Conservation (phyloP, 176 grass and related monocot species). For the Panicum miliaceum region DNA sequence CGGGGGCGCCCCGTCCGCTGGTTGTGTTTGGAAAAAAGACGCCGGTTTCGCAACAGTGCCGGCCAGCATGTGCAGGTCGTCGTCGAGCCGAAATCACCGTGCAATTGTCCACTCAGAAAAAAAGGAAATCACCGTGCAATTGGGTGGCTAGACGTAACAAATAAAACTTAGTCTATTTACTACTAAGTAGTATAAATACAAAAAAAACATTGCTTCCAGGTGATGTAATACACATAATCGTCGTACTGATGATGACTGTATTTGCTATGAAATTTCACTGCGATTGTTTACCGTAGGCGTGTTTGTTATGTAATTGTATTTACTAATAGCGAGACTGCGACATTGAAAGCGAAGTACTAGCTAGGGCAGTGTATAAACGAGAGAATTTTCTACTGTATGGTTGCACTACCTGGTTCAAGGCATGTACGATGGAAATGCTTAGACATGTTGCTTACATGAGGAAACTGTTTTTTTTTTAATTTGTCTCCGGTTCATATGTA, state of each 20-base stretch:
- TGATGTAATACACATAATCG: too few relatives aligned
- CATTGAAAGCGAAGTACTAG: background rate
- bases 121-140: too few relatives aligned
- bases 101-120: background rate
- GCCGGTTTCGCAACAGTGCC: slow-evolving; percentile 2
- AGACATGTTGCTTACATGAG: too few relatives aligned
- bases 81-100: background rate
- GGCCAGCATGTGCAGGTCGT: background rate
- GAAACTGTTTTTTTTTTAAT: too few relatives aligned
- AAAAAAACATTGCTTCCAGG: too few relatives aligned
- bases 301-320: background rate
- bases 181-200: too few relatives aligned
- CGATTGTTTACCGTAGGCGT: background rate
- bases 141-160: background rate
- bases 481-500: too few relatives aligned
- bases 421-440: too few relatives aligned
- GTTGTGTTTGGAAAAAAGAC: background rate
- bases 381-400: background rate
- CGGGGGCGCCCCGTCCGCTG: background rate
- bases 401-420: background rate
- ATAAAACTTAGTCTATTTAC: too few relatives aligned
- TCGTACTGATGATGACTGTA: background rate
- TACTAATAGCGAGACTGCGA: background rate
- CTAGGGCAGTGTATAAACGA: background rate
- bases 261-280: background rate